A percentile compares a stretch with the other conserved stretches of the same genome.
phyloP scores from a whole-genome alignment of 768 basidiomycete species.

The Sporobolomyces roseus region DNA sequence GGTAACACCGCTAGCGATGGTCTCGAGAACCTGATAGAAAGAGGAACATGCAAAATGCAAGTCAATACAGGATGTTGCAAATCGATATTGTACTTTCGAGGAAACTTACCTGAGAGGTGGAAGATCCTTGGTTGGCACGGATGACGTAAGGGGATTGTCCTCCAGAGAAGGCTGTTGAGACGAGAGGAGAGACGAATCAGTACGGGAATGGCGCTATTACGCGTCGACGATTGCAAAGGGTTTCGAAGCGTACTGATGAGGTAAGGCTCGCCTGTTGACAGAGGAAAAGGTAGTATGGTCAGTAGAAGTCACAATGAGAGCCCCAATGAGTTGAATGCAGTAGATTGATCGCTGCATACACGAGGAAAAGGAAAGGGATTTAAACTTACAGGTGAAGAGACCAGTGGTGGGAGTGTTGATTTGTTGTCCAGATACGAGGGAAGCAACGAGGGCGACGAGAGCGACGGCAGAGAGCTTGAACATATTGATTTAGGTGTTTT shows the following conservation, averaged over 20 bases:
- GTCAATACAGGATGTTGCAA: neutral
- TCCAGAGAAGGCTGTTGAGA: conserved; percentile 4
- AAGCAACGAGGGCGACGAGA: conserved; percentile 22
- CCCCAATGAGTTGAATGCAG: too few species aligned
- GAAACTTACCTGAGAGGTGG: conserved; percentile 15
- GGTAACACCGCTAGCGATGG: conserved; percentile 10
- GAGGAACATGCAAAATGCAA: neutral
- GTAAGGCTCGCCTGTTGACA: conserved; percentile 15
- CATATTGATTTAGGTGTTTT: neutral
- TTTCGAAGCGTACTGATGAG: conserved; percentile 18
- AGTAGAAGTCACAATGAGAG: too few species aligned
- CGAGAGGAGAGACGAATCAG: neutral
- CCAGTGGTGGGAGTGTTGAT: conserved; percentile 34
- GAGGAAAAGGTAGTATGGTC: neutral
- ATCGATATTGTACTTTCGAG: neutral
- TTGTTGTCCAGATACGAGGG: conserved; percentile 22
- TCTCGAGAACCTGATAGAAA: conserved; percentile 23
- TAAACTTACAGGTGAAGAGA: conserved; percentile 35
- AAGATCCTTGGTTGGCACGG: conserved; percentile 25
- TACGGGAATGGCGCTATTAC: too few species aligned
- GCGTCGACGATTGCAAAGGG: too few species aligned
- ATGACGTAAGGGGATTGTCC: conserved; percentile 18
- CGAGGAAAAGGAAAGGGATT: neutral
- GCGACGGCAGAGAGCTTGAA: conserved; percentile 22
- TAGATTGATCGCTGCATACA: neutral